These are phyloP conservation scores for Domatiomyces globalis DNA, from an alignment of 2,329 filamentous ascomycete genomes.

Conservation along the genomic window DNA sequence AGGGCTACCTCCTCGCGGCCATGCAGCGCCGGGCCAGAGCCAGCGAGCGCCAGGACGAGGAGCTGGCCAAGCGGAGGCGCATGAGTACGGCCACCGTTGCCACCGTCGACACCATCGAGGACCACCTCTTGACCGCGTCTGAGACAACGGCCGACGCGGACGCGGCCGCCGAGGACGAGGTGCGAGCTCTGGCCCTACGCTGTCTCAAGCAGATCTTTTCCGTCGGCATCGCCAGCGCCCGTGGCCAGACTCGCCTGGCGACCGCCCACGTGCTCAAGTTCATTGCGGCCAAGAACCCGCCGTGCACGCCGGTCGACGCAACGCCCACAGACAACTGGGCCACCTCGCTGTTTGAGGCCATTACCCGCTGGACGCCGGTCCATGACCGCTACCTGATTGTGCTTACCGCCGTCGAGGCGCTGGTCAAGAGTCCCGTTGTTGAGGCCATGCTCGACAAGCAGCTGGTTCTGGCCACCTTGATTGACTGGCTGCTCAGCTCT, in stretches of 20 bases:
- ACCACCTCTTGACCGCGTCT: slow-evolving; percentile 50
- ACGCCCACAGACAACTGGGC: slow-evolving; percentile 56
- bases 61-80: slow-evolving; percentile 50
- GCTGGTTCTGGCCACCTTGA: slow-evolving; percentile 59
- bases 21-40: slow-evolving; percentile 53
- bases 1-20: slow-evolving; percentile 53
- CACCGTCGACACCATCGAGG: slow-evolving; percentile 55
- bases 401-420: slow-evolving; percentile 62
- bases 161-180: slow-evolving; percentile 76
- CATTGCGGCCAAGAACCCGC: slow-evolving; percentile 43
- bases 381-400: slow-evolving; percentile 89
- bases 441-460: slow-evolving; percentile 62
- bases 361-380: slow-evolving; percentile 78
- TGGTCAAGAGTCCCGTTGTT: slow-evolving; percentile 53
- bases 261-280: slow-evolving; percentile 63
- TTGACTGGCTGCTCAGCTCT: slow-evolving; percentile 70
- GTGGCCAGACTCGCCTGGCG: slow-evolving; percentile 64
- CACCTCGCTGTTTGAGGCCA: slow-evolving; percentile 62
- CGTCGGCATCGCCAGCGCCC: slow-evolving; percentile 48
- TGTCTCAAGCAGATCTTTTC: slow-evolving; percentile 78
- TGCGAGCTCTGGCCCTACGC: slow-evolving; percentile 67
- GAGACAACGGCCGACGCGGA: slow-evolving; percentile 78
- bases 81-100: slow-evolving; percentile 67
- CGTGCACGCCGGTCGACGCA: slow-evolving; percentile 31
- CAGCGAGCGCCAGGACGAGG: slow-evolving; percentile 55